Base-by-base conservation (phyloP, 2,329 filamentous ascomycete species). In the Aspergillus ochraceus region DNA sequence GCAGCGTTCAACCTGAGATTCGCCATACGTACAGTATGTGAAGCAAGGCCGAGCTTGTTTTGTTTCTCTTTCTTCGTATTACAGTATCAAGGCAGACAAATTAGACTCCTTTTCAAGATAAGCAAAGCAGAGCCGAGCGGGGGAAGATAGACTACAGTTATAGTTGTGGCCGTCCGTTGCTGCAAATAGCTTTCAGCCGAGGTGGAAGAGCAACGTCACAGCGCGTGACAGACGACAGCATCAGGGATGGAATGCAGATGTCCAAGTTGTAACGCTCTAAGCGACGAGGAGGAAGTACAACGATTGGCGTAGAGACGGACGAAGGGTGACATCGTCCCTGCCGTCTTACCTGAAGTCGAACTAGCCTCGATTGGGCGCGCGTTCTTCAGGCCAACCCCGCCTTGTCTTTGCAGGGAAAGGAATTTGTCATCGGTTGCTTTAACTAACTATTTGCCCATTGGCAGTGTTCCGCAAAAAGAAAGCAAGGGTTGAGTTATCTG, bases 1-100 rank as follows among this genome's bases (percentile, higher is more conserved):
- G 66, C 66, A 39, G 66, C 55, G 45, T 68, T 65, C 20, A 71
- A 54, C 39, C 66, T 69, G 49, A 68, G 52, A 54, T 68, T 70
- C 36, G 70, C 66, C 74, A 76, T 76, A 22, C 50, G 29, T 24
- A 24, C 29, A 32, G 17, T 20, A 55, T 42, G 36, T 32, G 29
- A 53, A 19, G 30, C 4, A 52, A 29, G 47, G 55, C 17, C 22
- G 26, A 17, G 54, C 50, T 24, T 39, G 49, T 45, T 47, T 39
- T 52, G 29, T 30, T 3, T n/a, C 9, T 8, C 29, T 19, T 30
- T 52, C 26, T 12, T 30, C 20, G 47, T 19, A 30, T 26, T 24
- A 30, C 19, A n/a, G 49, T 29, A 29, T 30, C 32, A 42, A 42
- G 1, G 36, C 36, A 42, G 17, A 4, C 6, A 42, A 5, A 10